phyloP scores from a whole-genome alignment of 2,329 filamentous ascomycete genomes.

The Fusarium goolgardi region DNA sequence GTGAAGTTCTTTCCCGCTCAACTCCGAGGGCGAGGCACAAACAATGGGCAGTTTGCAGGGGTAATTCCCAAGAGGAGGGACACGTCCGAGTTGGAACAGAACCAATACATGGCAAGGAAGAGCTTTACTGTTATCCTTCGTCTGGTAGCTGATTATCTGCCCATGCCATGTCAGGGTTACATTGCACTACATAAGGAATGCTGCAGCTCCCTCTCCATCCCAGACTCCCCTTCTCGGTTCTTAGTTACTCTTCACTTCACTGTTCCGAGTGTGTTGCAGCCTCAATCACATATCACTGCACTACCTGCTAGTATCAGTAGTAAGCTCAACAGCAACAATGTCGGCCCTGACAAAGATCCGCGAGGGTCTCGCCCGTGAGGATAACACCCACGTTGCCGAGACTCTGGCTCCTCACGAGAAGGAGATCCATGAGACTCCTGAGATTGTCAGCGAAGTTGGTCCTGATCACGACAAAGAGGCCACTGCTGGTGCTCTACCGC shows the following conservation, averaged over 20 bases:
- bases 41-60: constrained; percentile 12
- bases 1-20: not conserved
- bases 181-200: constrained; percentile 31
- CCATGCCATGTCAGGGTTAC: constrained; percentile 21
- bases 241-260: constrained; percentile 2
- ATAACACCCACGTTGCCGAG: constrained; percentile 24
- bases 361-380: constrained; percentile 16
- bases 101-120: constrained; percentile 15
- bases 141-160: constrained; percentile 2
- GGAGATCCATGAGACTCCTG: constrained; percentile 17
- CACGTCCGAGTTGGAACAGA: constrained; percentile 7
- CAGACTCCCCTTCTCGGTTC: not conserved
- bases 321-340: constrained; percentile 24
- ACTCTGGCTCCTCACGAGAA: constrained; percentile 29
- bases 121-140: not conserved
- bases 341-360: constrained; percentile 39
- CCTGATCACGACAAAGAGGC: constrained; percentile 29
- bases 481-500: constrained; percentile 12
- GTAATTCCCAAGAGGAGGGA: constrained; percentile 1
- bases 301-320: constrained; percentile 7
- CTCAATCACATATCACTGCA: constrained; percentile 2
- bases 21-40: not conserved
- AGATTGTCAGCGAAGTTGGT: constrained; percentile 3
- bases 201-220: constrained; percentile 4
- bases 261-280: constrained; percentile 8